Evolutionary conservation across 2,329 filamentous ascomycete species (phyloP).

Genomic region (Xylariaceae sp.): DNA sequence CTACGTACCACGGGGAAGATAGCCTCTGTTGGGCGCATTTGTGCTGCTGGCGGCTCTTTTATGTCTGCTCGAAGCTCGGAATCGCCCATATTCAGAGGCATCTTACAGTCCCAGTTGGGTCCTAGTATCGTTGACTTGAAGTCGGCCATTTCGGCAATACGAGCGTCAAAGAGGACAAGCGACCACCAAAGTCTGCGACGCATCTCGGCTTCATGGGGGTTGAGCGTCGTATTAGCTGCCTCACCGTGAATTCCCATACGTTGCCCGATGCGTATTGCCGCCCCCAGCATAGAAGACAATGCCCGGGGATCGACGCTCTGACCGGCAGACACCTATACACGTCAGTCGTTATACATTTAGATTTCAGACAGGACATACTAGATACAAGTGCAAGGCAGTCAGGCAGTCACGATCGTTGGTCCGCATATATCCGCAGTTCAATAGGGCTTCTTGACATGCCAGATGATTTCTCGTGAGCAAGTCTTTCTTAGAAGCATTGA

Average conservation of each 20-base stretch:
- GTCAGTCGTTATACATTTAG: background rate
- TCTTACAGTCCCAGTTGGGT: conserved; percentile 51
- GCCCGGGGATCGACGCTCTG: conserved; percentile 54
- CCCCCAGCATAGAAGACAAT: conserved; percentile 57
- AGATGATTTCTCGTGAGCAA: conserved; percentile 51
- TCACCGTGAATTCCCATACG: conserved; percentile 63
- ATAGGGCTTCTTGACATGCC: conserved; percentile 60
- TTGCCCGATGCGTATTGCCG: conserved; percentile 63
- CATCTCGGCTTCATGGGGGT: conserved; percentile 62
- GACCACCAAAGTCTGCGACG: conserved; percentile 69
- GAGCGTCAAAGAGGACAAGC: conserved; percentile 61
- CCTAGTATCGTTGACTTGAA: conserved; percentile 40
- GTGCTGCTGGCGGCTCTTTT: conserved; percentile 42
- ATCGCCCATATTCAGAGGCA: conserved; percentile 54
- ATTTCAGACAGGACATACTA: conserved; percentile 55
- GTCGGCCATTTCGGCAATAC: conserved; percentile 59
- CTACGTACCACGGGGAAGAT: conserved; percentile 50
- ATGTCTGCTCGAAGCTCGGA: conserved; percentile 52
- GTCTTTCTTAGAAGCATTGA: conserved; percentile 49
- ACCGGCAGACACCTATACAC: background rate
- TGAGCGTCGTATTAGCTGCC: conserved; percentile 35
- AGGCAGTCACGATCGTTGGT: conserved; percentile 59
- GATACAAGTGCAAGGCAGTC: conserved; percentile 62
- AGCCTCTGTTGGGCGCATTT: conserved; percentile 48
- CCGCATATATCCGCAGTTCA: conserved; percentile 57